phyloP scores from a whole-genome alignment of 495 filamentous ascomycete species.

The Cercophora samala region DNA sequence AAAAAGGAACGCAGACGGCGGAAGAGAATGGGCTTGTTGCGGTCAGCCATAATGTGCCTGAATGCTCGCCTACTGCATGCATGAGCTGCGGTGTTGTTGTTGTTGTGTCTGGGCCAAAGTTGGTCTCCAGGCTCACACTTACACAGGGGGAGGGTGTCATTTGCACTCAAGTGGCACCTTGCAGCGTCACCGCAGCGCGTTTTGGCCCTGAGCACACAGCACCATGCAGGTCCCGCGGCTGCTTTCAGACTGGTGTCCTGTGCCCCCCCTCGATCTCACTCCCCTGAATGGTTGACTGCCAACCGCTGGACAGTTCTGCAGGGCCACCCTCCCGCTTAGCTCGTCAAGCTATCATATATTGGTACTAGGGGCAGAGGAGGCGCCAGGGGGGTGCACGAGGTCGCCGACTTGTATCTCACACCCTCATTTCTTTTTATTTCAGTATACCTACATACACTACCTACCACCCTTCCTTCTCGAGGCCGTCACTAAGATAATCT shows the following conservation, averaged over 20 bases:
- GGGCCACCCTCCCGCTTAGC: constrained; percentile 18
- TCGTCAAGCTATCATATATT: constrained; percentile 20
- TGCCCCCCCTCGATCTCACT: not conserved
- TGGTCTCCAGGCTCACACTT: not conserved
- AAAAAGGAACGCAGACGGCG: not conserved
- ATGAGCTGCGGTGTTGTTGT: not conserved
- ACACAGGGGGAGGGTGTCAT: constrained; percentile 3
- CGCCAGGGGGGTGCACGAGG: constrained; percentile 11
- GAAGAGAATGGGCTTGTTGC: not conserved
- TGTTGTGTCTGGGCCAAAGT: not conserved
- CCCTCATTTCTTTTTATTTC: constrained; percentile 1
- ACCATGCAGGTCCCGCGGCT: constrained; percentile 32
- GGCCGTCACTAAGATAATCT: constrained; percentile 21
- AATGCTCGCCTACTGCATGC: constrained; percentile 5
- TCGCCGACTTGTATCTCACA: constrained; percentile 16
- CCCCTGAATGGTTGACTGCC: not conserved
- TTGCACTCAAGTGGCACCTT: not conserved
- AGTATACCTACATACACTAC: not conserved
- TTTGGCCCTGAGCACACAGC: constrained; percentile 22
- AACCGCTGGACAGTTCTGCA: not conserved
- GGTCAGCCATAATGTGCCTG: constrained; percentile 11
- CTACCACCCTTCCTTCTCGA: constrained; percentile 8
- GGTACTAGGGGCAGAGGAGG: constrained; percentile 12
- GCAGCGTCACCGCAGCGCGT: constrained; percentile 26
- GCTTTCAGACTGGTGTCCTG: constrained; percentile 13